phyloP scores from a whole-genome alignment of 495 filamentous ascomycete genomes.

The Trichoderma reesei region DNA sequence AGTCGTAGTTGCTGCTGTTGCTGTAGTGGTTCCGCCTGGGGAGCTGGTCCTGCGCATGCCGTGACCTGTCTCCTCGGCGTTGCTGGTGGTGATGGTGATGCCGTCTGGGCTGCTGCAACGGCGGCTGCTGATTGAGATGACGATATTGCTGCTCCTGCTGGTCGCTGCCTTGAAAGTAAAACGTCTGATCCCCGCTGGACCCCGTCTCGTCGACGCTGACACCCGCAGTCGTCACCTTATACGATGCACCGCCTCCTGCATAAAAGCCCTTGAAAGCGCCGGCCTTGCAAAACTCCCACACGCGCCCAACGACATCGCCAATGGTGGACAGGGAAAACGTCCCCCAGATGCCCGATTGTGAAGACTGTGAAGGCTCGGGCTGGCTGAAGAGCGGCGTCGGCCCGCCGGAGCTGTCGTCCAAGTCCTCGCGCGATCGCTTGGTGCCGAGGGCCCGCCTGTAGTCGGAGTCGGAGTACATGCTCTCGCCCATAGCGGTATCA shows the following conservation, averaged over 20 bases:
- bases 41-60: background rate
- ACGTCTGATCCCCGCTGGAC: constrained; percentile 8
- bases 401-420: constrained; percentile 15
- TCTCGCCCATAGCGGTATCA: constrained; percentile 34
- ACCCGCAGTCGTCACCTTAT: background rate
- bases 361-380: background rate
- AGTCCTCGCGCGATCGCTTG: constrained; percentile 21
- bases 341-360: constrained; percentile 31
- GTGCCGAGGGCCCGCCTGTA: constrained; percentile 40
- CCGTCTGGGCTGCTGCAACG: background rate
- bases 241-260: constrained; percentile 55
- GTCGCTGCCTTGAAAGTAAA: background rate
- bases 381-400: constrained; percentile 9
- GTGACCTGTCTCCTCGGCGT: background rate
- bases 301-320: constrained; percentile 58
- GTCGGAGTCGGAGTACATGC: constrained; percentile 44
- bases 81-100: too few relatives aligned
- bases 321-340: constrained; percentile 33
- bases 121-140: background rate
- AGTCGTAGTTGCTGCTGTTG: background rate
- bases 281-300: constrained; percentile 71
- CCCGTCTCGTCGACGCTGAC: constrained; percentile 1
- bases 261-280: constrained; percentile 74
- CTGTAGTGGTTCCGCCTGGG: background rate
- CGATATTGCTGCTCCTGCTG: background rate